Evolutionary conservation across 2,329 filamentous ascomycete genomes (phyloP).

Genomic region (Pseudocercospora musae): DNA sequence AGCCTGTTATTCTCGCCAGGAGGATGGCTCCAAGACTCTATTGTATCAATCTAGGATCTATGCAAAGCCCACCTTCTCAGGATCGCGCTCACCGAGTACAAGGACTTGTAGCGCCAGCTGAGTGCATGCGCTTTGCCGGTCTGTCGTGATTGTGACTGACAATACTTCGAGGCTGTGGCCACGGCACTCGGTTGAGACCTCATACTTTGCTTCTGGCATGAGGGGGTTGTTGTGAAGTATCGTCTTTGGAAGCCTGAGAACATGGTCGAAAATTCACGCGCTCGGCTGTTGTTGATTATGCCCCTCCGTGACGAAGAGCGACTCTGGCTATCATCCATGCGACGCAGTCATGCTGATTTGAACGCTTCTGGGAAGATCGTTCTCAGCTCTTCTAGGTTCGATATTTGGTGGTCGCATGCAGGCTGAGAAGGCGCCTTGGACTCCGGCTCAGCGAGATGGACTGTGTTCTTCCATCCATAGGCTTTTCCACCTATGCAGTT

Average conservation of each 20-base stretch:
- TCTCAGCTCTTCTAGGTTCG: slow-evolving; percentile 71
- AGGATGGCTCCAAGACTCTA: not conserved
- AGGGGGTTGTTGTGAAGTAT: not conserved
- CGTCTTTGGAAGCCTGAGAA: not conserved
- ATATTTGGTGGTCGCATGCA: slow-evolving; percentile 65
- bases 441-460: slow-evolving; percentile 78
- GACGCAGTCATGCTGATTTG: slow-evolving; percentile 46
- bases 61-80: not conserved
- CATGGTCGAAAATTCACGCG: not conserved
- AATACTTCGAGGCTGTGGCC: not conserved
- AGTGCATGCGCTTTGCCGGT: not conserved
- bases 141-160: not conserved
- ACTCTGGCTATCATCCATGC: not conserved
- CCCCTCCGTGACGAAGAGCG: not conserved
- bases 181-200: not conserved
- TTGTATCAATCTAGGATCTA: not conserved
- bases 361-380: slow-evolving; percentile 80
- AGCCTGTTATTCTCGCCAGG: not conserved
- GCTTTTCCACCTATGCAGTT: slow-evolving; percentile 76
- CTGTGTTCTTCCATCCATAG: slow-evolving; percentile 75
- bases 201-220: not conserved
- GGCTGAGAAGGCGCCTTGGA: slow-evolving; percentile 63
- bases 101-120: not conserved
- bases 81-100: not conserved
- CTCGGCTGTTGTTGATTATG: not conserved